A percentile compares a stretch with the other conserved stretches of the same genome.
Evolutionary conservation across 768 basidiomycete genomes (phyloP).

Genomic region (Suillus ampliporus): DNA sequence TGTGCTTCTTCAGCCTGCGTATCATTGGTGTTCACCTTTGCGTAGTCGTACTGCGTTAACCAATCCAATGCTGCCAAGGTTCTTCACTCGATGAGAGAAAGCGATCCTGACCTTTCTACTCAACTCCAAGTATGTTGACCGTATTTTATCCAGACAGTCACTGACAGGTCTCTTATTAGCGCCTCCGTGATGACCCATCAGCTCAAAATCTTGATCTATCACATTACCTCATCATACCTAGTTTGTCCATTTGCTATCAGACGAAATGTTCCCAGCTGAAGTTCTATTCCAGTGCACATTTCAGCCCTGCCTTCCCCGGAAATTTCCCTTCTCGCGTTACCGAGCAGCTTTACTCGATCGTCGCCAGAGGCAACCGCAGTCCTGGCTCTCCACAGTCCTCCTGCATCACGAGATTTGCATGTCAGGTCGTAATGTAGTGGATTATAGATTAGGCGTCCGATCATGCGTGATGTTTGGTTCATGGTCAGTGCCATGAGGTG

Average conservation of each 20-base stretch:
- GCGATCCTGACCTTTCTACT: slow-evolving; percentile 64
- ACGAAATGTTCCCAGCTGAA: no score
- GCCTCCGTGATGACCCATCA: no score
- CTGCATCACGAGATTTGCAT: slow-evolving; percentile 71
- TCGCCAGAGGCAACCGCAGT: no score
- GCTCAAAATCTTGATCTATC: no score
- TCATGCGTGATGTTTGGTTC: neutral
- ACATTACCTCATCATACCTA: no score
- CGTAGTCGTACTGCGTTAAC: slow-evolving; percentile 88
- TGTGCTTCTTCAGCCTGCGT: slow-evolving; percentile 22
- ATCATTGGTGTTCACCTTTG: neutral
- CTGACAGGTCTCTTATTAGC: slow-evolving; percentile 43
- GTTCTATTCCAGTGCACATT: no score
- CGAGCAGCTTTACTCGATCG: no score
- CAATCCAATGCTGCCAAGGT: slow-evolving; percentile 80
- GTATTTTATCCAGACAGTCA: neutral
- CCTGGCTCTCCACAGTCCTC: slow-evolving; percentile 26
- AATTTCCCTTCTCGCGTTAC: no score
- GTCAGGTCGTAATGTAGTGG: slow-evolving; percentile 64
- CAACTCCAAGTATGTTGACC: slow-evolving; percentile 63
- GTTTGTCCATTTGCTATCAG: no score
- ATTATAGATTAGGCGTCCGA: slow-evolving; percentile 47
- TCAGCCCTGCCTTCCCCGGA: no score
- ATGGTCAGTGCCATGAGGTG: neutral
- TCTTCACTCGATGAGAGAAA: slow-evolving; percentile 72